A percentile compares a stretch with the other conserved stretches of the same genome.
Evolutionary conservation across 2,329 filamentous ascomycete species (phyloP).

Genomic region (Trichophyton benhamiae): DNA sequence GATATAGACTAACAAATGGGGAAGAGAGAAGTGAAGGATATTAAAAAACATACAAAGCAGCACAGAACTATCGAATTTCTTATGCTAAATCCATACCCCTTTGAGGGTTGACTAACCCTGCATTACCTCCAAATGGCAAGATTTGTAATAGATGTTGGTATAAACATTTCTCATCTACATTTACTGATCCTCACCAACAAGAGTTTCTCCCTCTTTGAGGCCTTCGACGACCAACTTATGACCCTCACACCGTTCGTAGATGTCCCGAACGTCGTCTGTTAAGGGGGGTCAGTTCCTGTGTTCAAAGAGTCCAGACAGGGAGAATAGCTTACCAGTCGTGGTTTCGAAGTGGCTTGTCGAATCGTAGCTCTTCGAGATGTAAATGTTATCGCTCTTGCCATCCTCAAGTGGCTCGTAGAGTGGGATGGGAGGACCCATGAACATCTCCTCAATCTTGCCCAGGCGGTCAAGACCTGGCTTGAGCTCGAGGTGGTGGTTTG

Average conservation of each 20-base stretch:
- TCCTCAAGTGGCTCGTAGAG: slow-evolving; percentile 82
- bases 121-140: background rate
- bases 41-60: background rate
- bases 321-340: slow-evolving; percentile 43
- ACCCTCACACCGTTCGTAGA: slow-evolving; percentile 72
- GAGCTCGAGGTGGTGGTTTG: slow-evolving; percentile 93
- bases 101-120: background rate
- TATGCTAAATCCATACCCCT: background rate
- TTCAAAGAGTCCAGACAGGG: background rate
- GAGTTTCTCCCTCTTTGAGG: slow-evolving; percentile 60
- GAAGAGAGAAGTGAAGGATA: background rate
- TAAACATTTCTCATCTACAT: background rate
- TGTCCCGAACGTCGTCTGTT: slow-evolving; percentile 79
- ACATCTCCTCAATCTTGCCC: slow-evolving; percentile 89
- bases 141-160: background rate
- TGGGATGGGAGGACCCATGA: slow-evolving; percentile 85
- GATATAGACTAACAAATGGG: too few species aligned
- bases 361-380: slow-evolving; percentile 97
- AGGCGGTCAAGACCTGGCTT: slow-evolving; percentile 84
- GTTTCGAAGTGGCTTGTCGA: slow-evolving; percentile 97
- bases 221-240: slow-evolving; percentile 78
- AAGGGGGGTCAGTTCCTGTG: background rate
- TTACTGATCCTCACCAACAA: slow-evolving; percentile 54
- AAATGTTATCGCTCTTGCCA: slow-evolving; percentile 79
- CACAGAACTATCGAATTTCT: background rate